Percentiles rank a stretch among this genome's conserved stretches.
These are phyloP conservation scores for Naganishia friedmannii DNA, from an alignment of 768 basidiomycete genomes.

Conservation along the genomic window DNA sequence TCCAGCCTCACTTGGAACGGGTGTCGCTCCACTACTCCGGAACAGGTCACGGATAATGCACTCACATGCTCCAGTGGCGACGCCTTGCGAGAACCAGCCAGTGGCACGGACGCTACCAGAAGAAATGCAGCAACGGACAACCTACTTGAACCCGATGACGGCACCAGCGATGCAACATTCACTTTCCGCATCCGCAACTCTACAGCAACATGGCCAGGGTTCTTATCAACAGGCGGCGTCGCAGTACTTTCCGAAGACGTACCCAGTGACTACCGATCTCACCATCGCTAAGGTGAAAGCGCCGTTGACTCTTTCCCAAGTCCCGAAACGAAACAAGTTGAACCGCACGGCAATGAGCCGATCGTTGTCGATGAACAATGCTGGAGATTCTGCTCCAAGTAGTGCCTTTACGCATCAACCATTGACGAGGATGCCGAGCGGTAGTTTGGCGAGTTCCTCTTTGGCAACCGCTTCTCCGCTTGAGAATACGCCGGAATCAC, in stretches of 20 bases:
- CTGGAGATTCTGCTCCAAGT: constrained; percentile 2
- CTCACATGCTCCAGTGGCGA: not conserved
- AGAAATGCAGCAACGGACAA: not conserved
- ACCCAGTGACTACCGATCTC: not conserved
- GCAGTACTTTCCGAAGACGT: not conserved
- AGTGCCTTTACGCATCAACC: constrained; percentile 25
- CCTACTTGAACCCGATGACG: not conserved
- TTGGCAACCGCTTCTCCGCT: not conserved
- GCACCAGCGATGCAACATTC: constrained; percentile 5
- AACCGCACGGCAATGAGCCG: constrained; percentile 15
- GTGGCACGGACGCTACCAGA: not conserved
- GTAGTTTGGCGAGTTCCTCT: constrained; percentile 6
- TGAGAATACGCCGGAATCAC: not conserved
- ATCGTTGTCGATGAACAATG: constrained; percentile 18
- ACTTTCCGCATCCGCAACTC: not conserved
- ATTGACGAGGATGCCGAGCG: constrained; percentile 7
- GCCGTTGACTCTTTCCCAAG: constrained; percentile 16
- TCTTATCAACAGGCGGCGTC: no score
- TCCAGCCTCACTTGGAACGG: constrained; percentile 9
- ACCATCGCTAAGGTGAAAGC: constrained; percentile 11
- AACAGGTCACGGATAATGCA: constrained; percentile 1
- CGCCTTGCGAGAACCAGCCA: not conserved
- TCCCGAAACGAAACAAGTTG: constrained; percentile 1
- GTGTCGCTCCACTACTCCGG: not conserved
- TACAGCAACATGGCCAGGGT: not conserved